These are phyloP conservation scores for Aspergillus transmontanensis DNA, from an alignment of 2,329 filamentous ascomycete genomes.

Conservation along the genomic window DNA sequence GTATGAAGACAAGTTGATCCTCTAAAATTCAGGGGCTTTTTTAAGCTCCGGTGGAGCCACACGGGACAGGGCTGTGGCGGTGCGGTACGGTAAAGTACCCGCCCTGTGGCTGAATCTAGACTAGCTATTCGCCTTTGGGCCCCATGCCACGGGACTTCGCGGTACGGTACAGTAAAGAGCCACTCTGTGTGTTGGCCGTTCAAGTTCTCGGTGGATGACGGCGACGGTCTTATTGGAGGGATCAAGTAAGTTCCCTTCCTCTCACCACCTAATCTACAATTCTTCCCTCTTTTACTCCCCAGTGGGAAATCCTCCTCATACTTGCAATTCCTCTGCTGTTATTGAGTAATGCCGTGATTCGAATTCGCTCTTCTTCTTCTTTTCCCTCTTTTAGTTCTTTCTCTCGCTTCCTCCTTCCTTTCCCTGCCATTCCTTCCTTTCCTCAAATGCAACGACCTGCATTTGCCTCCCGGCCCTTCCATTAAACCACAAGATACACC, in stretches of 20 bases:
- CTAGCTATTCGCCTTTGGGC: background rate
- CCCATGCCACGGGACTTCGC: background rate
- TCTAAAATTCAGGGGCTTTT: constrained; percentile 21
- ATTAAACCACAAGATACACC: constrained; percentile 31
- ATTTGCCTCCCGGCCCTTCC: constrained; percentile 14
- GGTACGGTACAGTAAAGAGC: constrained; percentile 7
- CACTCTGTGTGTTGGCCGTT: background rate
- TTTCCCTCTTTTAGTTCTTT: constrained; percentile 11
- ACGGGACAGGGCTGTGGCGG: constrained; percentile 21
- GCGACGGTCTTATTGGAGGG: background rate
- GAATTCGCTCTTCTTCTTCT: constrained; percentile 9
- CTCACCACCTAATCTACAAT: constrained; percentile 4
- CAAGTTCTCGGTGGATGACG: background rate
- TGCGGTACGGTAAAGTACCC: constrained; percentile 17
- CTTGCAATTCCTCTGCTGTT: background rate
- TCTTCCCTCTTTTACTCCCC: background rate
- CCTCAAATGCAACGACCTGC: constrained; percentile 11
- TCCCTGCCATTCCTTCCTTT: constrained; percentile 5
- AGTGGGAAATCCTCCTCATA: background rate
- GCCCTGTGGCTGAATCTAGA: constrained; percentile 1
- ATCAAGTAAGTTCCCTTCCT: constrained; percentile 1
- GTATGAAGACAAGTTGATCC: constrained; percentile 3
- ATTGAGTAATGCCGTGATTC: constrained; percentile 21
- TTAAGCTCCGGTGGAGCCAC: constrained; percentile 26
- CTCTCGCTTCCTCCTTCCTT: constrained; percentile 11